phyloP scores from a whole-genome alignment of 2,329 filamentous ascomycete genomes.

The Pyricularia sp. region DNA sequence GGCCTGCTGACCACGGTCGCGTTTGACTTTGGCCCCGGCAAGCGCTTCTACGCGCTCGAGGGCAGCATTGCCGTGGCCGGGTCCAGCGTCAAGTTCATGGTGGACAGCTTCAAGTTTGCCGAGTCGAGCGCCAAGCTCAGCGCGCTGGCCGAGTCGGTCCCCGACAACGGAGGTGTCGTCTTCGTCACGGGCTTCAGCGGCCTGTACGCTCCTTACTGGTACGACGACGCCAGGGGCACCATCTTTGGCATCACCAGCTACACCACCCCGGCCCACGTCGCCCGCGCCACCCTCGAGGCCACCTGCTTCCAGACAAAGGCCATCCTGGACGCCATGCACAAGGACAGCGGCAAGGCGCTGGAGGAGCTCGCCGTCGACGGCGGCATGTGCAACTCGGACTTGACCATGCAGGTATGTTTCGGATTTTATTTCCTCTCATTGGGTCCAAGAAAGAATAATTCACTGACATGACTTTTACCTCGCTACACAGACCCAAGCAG shows the following conservation, averaged over 20 bases:
- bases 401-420: conserved; percentile 52
- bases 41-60: conserved; percentile 66
- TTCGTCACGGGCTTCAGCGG: conserved; percentile 76
- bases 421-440: conserved; percentile 21
- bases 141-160: conserved; percentile 35
- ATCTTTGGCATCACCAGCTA: conserved; percentile 72
- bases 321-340: conserved; percentile 72
- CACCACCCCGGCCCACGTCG: conserved; percentile 68
- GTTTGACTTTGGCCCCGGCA: conserved; percentile 60
- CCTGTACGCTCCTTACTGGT: conserved; percentile 77
- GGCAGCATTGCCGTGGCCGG: conserved; percentile 71
- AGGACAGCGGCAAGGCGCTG: conserved; percentile 65
- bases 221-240: conserved; percentile 72
- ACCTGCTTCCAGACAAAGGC: conserved; percentile 79
- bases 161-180: conserved; percentile 66
- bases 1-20: conserved; percentile 70
- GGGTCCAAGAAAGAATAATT: neutral
- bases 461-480: neutral
- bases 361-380: conserved; percentile 72
- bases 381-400: conserved; percentile 71
- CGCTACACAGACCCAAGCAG: conserved; percentile 54
- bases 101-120: conserved; percentile 49
- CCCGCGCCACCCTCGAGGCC: conserved; percentile 69
- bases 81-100: conserved; percentile 62
- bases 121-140: conserved; percentile 34